A percentile compares a stretch with the other conserved stretches of the same genome.
phyloP scores from a whole-genome alignment of 2,329 filamentous ascomycete genomes.

The Colletotrichum lini region DNA sequence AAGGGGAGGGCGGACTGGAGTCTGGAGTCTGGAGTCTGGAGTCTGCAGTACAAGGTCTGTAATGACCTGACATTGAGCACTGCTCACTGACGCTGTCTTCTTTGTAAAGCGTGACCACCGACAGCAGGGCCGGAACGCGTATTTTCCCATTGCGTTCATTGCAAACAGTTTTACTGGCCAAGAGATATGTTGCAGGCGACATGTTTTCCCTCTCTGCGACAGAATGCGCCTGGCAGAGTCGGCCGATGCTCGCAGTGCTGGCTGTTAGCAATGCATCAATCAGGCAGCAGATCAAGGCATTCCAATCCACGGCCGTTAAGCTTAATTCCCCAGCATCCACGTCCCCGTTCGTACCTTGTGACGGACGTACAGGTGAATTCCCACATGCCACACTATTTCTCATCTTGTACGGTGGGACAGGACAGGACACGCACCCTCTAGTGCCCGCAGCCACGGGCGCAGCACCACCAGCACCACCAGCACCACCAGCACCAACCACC shows the following conservation, averaged over 20 bases:
- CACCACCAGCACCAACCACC: too few species aligned
- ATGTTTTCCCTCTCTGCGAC: neutral
- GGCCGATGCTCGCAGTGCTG: neutral
- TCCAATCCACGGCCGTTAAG: conserved; percentile 25
- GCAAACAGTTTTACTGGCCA: conserved; percentile 24
- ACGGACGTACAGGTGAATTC: too few species aligned
- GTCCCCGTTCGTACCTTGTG: neutral
- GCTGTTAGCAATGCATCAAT: conserved; percentile 4
- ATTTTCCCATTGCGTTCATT: conserved; percentile 2
- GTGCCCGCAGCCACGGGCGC: neutral
- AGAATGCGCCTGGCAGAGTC: neutral
- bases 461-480: too few species aligned
- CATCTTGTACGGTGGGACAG: conserved; percentile 32
- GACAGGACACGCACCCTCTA: neutral
- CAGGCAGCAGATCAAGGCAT: too few species aligned
- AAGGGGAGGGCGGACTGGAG: neutral
- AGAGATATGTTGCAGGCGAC: neutral
- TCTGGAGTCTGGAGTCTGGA: neutral
- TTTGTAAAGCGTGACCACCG: neutral
- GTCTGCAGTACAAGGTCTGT: too few species aligned
- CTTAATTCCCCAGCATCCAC: conserved; percentile 36
- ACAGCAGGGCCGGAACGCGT: conserved; percentile 10
- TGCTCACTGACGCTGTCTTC: neutral
- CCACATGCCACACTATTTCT: neutral
- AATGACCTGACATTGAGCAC: neutral